Evolutionary conservation across 176 grass and related monocot genomes (phyloP), one percentile per base, ranked within the genome.

Genomic region (Juncus effusus): DNA sequence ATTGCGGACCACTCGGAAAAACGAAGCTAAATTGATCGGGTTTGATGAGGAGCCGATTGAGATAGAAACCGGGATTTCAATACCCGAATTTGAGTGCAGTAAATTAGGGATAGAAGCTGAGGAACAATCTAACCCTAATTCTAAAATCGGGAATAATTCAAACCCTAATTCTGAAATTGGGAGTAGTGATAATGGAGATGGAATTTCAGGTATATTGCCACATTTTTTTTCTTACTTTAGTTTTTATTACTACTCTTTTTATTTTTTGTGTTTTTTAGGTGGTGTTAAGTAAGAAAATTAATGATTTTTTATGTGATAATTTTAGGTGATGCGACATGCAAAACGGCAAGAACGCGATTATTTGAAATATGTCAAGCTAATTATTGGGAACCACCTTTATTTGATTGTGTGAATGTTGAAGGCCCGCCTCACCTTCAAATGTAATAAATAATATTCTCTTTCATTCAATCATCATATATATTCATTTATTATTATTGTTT

Each of bases 21-120:
- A 70, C 6, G 61, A 84, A 83, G 73, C 93, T 51, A 51, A 84
- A 79, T 79, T 96, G 41, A 79, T 91, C 60, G 93, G 93, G 19
- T 96, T 88, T 86, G 74, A 91, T 61, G 93, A 96, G 83, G 84
- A 89, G 60, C 80, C 85, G 15, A 69, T 96, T 72, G 54, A 70
- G 58, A 77, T 91, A 63, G 73, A 81, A 53, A 13, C 41, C 67
- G 61, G 54, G 39, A 64, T 76, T 59, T 75, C 63, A 56, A 57
- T 63, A 73, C 36, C 40, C 28, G 5, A 12, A 54, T 47, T 38
- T 10, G 12, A 56, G 51, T 74, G 7, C 61, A 5, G 40, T 19
- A 39, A 74, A 62, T 76, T 66, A 64, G 47, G 51, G 10, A 77
- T 59, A 1, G 59, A 59, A 54, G 10, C 28, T n/a, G 47, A 47